Base-by-base conservation (phyloP, 805 yeast species). In the Yamadazyma olivae region DNA sequence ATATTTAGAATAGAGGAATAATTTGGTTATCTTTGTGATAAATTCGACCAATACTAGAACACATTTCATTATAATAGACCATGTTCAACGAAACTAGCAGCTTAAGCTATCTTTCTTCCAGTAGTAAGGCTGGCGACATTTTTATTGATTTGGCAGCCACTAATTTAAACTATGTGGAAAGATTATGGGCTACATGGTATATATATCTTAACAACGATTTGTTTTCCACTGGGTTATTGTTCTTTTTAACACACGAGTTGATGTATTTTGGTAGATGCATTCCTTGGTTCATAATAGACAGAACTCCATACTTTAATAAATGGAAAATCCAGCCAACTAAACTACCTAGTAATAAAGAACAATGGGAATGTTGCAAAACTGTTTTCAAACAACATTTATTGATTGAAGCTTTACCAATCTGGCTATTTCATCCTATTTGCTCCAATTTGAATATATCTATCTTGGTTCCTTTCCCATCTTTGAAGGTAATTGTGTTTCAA, bases 371-470 rank as follows among this genome's bases (percentile, higher is more conserved):
- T 64, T 70, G 87, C 50, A 84, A 86, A 61, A 69, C 84, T 19
- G 97, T 91, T 21, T 65, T 93, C 38, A 75, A 79, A 32, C 83
- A 95, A 3, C 99, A 91, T 67, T 81, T 89, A 61, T 63, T 91
- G 45, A 95, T 91, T 34, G 99, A 91, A 70, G 95, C 95, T 4
- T 71, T 93, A 43, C 98, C 97, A 38, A 93, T 91, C 49, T 91
- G 96, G 96, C 82, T 89, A 34, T 91, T 91, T 79, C 97, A 91
- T 62, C 95, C 96, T 43, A 66, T 91, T 56, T 87, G 96, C 67
- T 78, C 81, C 53, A 70, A 72, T 50, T 72, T 91, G 44, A 95
- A 95, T 44, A 84, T 93, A 49, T 63, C 80, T 9, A 77, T 79
- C 52, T 68, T 74, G 19, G 95, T 89, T 12, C 97, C 98, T 13